These are phyloP conservation scores for Phalaenopsis hybrid DNA, from an alignment of 116 monocot genomes.

Conservation along the genomic window DNA sequence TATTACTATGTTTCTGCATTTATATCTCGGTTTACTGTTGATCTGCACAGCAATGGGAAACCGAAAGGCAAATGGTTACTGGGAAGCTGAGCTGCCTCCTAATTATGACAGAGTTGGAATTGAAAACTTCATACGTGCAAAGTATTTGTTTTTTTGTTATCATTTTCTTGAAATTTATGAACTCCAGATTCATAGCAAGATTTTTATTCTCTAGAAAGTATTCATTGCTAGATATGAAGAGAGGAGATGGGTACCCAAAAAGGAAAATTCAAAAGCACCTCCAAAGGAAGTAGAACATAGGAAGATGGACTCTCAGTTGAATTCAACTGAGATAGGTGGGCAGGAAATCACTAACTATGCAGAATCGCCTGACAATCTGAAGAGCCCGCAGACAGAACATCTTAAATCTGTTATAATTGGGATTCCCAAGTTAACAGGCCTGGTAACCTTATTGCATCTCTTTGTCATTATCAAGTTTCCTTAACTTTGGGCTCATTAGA, in stretches of 20 bases:
- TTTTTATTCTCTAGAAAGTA: neutral
- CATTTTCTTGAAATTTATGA: neutral
- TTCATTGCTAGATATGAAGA: constrained; percentile 69
- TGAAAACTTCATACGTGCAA: constrained; percentile 92
- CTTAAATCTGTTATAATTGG: constrained; percentile 18
- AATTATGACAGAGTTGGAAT: constrained; percentile 95
- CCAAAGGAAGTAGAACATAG: constrained; percentile 32
- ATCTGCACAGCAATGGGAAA: constrained; percentile 84
- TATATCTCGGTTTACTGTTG: neutral
- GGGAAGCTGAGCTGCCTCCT: constrained; percentile 93
- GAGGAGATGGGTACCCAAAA: constrained; percentile 76
- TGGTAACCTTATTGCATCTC: neutral
- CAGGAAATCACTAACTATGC: constrained; percentile 11
- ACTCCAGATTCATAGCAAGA: neutral
- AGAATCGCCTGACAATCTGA: constrained; percentile 19
- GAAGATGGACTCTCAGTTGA: constrained; percentile 14
- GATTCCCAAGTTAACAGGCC: constrained; percentile 23
- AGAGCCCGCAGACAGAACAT: constrained; percentile 14
- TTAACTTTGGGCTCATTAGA: neutral
- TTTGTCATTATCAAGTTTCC: neutral
- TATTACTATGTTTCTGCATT: neutral
- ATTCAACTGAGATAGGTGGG: constrained; percentile 19
- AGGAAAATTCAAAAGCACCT: constrained; percentile 27
- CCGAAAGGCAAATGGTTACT: constrained; percentile 81
- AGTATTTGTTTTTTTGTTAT: constrained; percentile 36